Evolutionary conservation across 139 green algal genomes (phyloP).

Genomic region (Picochlorum costavermella): DNA sequence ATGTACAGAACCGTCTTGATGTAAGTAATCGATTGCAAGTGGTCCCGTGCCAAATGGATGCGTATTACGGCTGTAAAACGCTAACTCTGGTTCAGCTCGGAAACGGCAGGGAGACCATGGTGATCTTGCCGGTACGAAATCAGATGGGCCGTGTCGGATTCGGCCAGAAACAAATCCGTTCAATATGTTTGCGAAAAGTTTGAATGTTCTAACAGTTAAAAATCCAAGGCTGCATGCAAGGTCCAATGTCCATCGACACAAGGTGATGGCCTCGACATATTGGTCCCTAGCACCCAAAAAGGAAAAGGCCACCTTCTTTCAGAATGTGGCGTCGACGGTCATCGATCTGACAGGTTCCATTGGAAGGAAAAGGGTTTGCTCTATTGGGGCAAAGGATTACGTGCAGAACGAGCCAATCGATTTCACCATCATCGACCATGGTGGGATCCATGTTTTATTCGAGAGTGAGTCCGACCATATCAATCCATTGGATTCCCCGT

Average conservation of each 20-base stretch:
- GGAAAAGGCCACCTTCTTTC: neutral
- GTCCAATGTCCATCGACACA: neutral
- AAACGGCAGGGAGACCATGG: too few species aligned
- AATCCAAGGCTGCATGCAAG: neutral
- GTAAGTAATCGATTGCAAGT: too few species aligned
- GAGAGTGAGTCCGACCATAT: constrained; percentile 16
- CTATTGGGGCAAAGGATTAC: constrained; percentile 7
- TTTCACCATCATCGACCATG: constrained; percentile 21
- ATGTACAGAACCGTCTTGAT: too few species aligned
- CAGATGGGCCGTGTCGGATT: too few species aligned
- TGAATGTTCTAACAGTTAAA: neutral
- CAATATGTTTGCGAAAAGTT: too few species aligned
- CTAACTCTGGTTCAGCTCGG: too few species aligned
- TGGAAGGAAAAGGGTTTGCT: constrained; percentile 15
- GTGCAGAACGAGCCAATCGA: constrained; percentile 10
- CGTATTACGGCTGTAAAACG: too few species aligned
- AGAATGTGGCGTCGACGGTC: neutral
- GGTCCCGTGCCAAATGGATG: too few species aligned
- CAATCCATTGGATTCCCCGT: constrained; percentile 22
- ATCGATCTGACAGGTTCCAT: neutral
- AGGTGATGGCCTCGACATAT: neutral
- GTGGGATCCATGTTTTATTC: constrained; percentile 27
- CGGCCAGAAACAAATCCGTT: too few species aligned
- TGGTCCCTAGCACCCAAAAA: neutral
- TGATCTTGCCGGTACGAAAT: neutral